Evolutionary conservation across 2,329 filamentous ascomycete genomes (phyloP).

Genomic region (Ophiocordyceps camponoti-leonardi): DNA sequence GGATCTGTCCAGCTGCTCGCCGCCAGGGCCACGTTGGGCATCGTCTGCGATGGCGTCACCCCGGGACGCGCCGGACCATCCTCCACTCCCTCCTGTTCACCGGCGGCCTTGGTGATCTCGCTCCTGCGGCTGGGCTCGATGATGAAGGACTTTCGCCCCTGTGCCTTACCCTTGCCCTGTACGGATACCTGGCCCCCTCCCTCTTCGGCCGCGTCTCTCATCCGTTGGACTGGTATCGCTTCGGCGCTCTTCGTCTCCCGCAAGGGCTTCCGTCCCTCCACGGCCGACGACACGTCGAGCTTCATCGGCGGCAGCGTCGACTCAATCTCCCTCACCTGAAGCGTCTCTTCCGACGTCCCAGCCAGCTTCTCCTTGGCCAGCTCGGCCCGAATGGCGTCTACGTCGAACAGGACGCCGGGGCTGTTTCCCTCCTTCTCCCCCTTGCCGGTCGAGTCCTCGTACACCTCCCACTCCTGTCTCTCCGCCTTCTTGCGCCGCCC

Average conservation of each 20-base stretch:
- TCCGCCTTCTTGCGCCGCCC: slow-evolving; percentile 63
- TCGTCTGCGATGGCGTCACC: slow-evolving; percentile 24
- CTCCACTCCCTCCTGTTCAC: slow-evolving; percentile 6
- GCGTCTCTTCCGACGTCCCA: slow-evolving; percentile 30
- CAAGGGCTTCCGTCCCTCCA: slow-evolving; percentile 12
- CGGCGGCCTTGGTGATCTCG: slow-evolving; percentile 9
- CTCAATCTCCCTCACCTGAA: slow-evolving; percentile 63
- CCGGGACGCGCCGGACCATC: slow-evolving; percentile 10
- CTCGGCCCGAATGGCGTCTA: slow-evolving; percentile 83
- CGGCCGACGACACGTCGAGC: slow-evolving; percentile 35
- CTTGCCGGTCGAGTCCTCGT: slow-evolving; percentile 49
- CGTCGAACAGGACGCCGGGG: slow-evolving; percentile 68
- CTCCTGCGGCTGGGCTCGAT: slow-evolving; percentile 14
- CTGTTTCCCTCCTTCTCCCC: slow-evolving; percentile 24
- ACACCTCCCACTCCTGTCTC: slow-evolving; percentile 88
- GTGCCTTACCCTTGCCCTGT: slow-evolving; percentile 9
- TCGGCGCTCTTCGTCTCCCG: slow-evolving; percentile 31
- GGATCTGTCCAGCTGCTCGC: slow-evolving; percentile 55
- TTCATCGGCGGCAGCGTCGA: slow-evolving; percentile 85
- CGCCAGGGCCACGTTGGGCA: slow-evolving; percentile 30
- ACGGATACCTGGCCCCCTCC: slow-evolving; percentile 25
- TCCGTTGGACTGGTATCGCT: slow-evolving; percentile 9
- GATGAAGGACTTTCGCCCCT: slow-evolving; percentile 25
- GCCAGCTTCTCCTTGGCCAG: slow-evolving; percentile 49
- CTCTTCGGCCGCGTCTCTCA: slow-evolving; percentile 1